A percentile compares a stretch with the other conserved stretches of the same genome.
Evolutionary conservation across 1,284 basidiomycete genomes (phyloP).

Genomic region (Vanrija sp.): DNA sequence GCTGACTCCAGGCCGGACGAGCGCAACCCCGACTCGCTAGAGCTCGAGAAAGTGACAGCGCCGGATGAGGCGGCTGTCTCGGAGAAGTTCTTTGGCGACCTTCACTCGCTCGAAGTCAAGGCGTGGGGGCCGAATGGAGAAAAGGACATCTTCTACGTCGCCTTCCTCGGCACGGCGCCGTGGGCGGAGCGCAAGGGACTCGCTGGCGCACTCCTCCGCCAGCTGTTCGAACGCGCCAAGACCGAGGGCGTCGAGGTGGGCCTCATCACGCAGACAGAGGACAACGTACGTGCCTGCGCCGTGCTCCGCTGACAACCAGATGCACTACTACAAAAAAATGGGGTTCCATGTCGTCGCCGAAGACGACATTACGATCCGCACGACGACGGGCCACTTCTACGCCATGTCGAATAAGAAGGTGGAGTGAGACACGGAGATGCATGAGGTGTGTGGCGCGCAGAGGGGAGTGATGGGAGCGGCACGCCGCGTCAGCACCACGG

Average conservation of each 20-base stretch:
- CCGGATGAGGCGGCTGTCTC: not conserved
- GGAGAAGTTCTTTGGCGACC: not conserved
- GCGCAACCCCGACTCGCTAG: not conserved
- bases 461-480: too few relatives aligned
- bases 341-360: not conserved
- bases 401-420: too few relatives aligned
- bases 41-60: not conserved
- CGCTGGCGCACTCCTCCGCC: not conserved
- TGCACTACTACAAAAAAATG: not conserved
- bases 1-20: not conserved
- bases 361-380: too few relatives aligned
- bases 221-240: not conserved
- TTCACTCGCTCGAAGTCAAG: not conserved
- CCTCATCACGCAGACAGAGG: constrained; percentile 1
- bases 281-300: not conserved
- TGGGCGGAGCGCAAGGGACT: not conserved
- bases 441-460: too few relatives aligned
- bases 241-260: not conserved
- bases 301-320: not conserved
- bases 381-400: too few relatives aligned
- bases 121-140: not conserved
- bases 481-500: too few relatives aligned
- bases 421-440: too few relatives aligned
- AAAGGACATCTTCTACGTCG: not conserved
- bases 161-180: not conserved